Percentiles rank a stretch among this genome's conserved stretches.
These are phyloP conservation scores for Coprinopsis cinerea DNA, from an alignment of 768 basidiomycete genomes.

Conservation along the genomic window DNA sequence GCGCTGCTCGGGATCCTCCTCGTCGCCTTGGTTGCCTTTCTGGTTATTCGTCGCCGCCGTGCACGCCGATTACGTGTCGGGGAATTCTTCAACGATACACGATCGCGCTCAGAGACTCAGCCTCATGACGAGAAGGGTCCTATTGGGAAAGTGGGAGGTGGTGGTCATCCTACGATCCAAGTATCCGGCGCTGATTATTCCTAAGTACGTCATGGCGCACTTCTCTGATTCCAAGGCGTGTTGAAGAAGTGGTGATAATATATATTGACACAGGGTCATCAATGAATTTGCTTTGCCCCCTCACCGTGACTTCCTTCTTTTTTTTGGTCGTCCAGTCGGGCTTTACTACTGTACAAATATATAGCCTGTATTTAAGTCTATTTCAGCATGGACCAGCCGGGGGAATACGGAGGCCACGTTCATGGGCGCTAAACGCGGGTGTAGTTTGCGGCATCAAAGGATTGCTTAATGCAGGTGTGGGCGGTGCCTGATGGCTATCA, in stretches of 20 bases:
- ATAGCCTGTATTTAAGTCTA: no score
- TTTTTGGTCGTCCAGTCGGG: no score
- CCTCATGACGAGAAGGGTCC: no score
- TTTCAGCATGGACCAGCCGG: neutral
- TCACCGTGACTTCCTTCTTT: neutral
- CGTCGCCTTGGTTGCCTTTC: neutral
- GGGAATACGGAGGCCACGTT: neutral
- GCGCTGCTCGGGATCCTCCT: constrained; percentile 6
- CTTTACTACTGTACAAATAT: no score
- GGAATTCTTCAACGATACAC: neutral
- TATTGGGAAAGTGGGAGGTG: no score
- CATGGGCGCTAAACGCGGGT: neutral
- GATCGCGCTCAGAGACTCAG: neutral
- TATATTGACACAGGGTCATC: neutral
- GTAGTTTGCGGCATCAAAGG: neutral
- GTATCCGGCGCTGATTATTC: neutral
- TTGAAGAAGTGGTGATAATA: neutral
- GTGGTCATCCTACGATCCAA: neutral
- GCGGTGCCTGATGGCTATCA: no score
- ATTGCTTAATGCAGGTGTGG: neutral
- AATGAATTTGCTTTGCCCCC: neutral
- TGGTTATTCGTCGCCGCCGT: constrained; percentile 5
- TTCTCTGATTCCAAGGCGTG: neutral
- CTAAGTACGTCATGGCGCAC: neutral
- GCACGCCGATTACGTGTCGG: constrained; percentile 2